Percentiles rank a stretch among this genome's conserved stretches.
These are phyloP conservation scores for Pyrenophora tritici-repentis DNA, from an alignment of 2,329 filamentous ascomycete genomes.

Conservation along the genomic window DNA sequence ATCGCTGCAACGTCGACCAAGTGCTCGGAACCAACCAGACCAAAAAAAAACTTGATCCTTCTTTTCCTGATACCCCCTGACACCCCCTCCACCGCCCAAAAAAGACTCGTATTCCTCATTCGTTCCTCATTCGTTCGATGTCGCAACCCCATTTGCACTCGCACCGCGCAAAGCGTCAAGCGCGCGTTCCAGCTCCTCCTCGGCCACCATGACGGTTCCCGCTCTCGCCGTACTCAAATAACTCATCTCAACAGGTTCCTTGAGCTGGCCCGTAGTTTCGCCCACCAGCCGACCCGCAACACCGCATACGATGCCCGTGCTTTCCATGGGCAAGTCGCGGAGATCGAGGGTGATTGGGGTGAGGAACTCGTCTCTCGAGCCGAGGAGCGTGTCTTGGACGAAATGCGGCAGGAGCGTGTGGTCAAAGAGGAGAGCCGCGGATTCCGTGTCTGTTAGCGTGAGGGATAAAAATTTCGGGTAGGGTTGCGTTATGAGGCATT, in stretches of 20 bases:
- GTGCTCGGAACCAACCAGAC: too few species aligned
- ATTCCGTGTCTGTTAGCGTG: slow-evolving; percentile 73
- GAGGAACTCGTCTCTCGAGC: slow-evolving; percentile 71
- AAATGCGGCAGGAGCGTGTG: slow-evolving; percentile 65
- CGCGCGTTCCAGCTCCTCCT: slow-evolving; percentile 74
- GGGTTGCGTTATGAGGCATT: slow-evolving; percentile 54
- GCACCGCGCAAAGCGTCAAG: slow-evolving; percentile 66
- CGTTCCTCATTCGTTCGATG: too few species aligned
- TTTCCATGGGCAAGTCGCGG: slow-evolving; percentile 77
- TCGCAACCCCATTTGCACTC: slow-evolving; percentile 30
- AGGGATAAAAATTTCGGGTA: slow-evolving; percentile 73
- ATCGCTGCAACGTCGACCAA: too few species aligned
- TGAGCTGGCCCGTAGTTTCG: slow-evolving; percentile 58
- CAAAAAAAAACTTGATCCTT: too few species aligned
- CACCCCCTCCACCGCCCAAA: too few species aligned
- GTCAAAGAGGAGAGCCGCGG: slow-evolving; percentile 75
- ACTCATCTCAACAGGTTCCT: slow-evolving; percentile 71
- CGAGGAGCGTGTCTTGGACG: slow-evolving; percentile 69
- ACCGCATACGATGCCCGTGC: slow-evolving; percentile 92
- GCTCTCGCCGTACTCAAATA: slow-evolving; percentile 89
- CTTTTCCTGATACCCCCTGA: too few species aligned
- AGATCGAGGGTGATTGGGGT: slow-evolving; percentile 90
- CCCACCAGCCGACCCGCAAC: slow-evolving; percentile 82
- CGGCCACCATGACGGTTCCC: slow-evolving; percentile 83
- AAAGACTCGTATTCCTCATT: too few species aligned